Percentiles rank a stretch among this genome's conserved stretches.
Evolutionary conservation across 2,329 filamentous ascomycete species (phyloP).

Genomic region (Corniculantispora saksenae): DNA sequence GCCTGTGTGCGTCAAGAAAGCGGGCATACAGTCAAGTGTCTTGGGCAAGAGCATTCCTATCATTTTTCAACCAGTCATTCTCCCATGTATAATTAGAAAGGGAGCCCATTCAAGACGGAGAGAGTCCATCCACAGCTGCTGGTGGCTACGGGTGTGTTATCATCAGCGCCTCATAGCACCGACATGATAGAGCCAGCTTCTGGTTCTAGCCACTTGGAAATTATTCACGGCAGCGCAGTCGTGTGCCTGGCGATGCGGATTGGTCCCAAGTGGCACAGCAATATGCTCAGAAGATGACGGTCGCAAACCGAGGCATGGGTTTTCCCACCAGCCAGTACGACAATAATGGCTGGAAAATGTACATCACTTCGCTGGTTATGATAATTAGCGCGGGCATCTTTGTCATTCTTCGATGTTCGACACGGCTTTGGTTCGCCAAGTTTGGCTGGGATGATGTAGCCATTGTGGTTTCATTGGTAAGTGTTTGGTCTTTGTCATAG

Average conservation of each 20-base stretch:
- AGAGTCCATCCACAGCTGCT: background rate
- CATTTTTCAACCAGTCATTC: background rate
- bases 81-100: background rate
- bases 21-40: background rate
- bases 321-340: conserved; percentile 35
- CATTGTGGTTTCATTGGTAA: conserved; percentile 38
- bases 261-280: background rate
- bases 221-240: background rate
- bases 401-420: conserved; percentile 36
- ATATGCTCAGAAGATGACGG: background rate
- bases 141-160: background rate
- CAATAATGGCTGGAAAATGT: conserved; percentile 37
- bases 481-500: too few relatives aligned
- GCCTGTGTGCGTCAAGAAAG: background rate
- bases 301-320: conserved; percentile 24
- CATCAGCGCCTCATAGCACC: background rate
- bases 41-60: background rate
- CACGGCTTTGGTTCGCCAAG: conserved; percentile 34
- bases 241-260: background rate
- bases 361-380: conserved; percentile 36
- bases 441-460: conserved; percentile 41
- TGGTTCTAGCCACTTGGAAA: background rate
- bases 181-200: background rate
- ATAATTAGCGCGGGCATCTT: conserved; percentile 37
- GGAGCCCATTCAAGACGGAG: background rate